Base-by-base conservation (phyloP, 192 early-diverging fungal genomes). In the Entomortierella lignicola region DNA sequence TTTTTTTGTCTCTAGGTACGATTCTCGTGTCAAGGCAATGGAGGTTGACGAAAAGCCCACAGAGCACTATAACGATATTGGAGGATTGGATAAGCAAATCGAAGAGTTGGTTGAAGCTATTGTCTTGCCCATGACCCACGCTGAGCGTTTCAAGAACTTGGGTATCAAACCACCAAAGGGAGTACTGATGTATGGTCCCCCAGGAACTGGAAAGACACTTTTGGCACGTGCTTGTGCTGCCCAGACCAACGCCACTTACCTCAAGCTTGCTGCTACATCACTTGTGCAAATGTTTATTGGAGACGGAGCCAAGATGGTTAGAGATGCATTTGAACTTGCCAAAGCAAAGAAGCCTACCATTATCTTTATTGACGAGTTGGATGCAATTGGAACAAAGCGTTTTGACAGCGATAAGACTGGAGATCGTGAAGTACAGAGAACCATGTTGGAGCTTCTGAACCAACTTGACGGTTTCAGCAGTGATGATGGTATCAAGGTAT, bases 1-100 rank as follows among this genome's bases (percentile, higher is more conserved):
- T 26, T 59, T 50, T 41, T n/a, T 20, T 26, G 20, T 25, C n/a
- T 32, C 20, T 69, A 92, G 92, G 77, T 99, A 97, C 70, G 98
- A 99, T 83, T 95, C 96, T 31, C 90, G 98, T 50, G 98, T 98
- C 43, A 98, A 98, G 83, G 98, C 96, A 17, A 99, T 99, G 98
- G 98, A 99, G 83, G 98, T 99, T 7, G 98, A 99, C 63, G 98
- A 99, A 81, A 98, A 98, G 84, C 98, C 98, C 18, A 97, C 95
- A 20, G 98, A 99, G 85, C 94, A 95, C 62, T 98, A 97, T 74
- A 96, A 90, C 74, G 98, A 98, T 73, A 92, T 95, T 74, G 94
- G 94, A 70, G 94, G 94, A n/a, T 75, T 95, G 47, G 92, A 93
- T 69, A 94, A 94, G 82, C 93, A 95, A 82, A 93, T 95, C 37